Base-by-base conservation (phyloP, 768 basidiomycete species). In the Rhizopogon roseolus region DNA sequence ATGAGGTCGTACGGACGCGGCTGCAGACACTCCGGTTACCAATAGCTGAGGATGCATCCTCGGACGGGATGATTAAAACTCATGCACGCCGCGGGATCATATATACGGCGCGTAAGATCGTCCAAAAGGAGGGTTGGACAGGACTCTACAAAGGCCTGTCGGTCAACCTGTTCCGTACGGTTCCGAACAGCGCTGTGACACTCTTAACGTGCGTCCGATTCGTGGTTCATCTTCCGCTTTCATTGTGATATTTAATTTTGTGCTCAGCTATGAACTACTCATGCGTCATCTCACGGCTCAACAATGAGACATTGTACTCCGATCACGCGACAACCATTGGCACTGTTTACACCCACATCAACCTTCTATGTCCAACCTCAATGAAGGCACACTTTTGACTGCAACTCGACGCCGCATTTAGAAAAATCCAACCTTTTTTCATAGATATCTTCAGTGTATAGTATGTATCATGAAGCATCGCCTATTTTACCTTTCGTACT, bases 1-100 rank as follows among this genome's bases (percentile, higher is more conserved):
- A 99, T 71, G 97, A 99, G 70, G 97, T 99, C 41, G 80, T 99
- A 36, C 89, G 97, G n/a, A 98, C 97, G n/a, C 84, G 96, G 5
- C 72, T 98, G 45, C 97, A 99, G 70, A 95, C 96, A 4, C 83
- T 86, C 61, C 78, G 81, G 54, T 81, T 82, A 49, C 86, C 83
- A 42, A 74, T 89, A 45, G 75, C 79, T 41, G 79, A 79, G 60
- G 79, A 79, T 58, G 62, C 79, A 60, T 81, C 80, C 4, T 83
- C 82, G 13, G 81, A 83, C 50, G 81, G 82, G 25, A 81, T 84
- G 81, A 61, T 84, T 62, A 81, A 76, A 63, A 63, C 71, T 32
- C 78, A 82, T 54, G 73, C 76, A 5, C 73, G 75, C 54, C 75
- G 82, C 50, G 90, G 91, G n/a, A 73, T 94, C 55, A 67, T 91